Evolutionary conservation across 2,329 filamentous ascomycete genomes (phyloP).

Genomic region (Hypoxylon sp.): DNA sequence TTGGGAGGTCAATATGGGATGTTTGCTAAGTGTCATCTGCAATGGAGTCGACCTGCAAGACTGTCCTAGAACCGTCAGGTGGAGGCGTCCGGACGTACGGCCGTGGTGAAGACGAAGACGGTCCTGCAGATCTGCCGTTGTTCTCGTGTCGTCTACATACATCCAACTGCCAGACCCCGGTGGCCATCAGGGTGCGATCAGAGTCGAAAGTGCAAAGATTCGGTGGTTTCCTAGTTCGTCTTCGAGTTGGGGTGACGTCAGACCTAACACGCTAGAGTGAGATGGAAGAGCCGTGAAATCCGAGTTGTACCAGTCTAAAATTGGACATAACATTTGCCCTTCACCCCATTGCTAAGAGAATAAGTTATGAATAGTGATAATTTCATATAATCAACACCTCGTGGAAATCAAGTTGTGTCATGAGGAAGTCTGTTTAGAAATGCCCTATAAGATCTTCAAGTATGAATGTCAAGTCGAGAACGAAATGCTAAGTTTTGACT

Average conservation of each 20-base stretch:
- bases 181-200: conserved; percentile 36
- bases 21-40: conserved; percentile 38
- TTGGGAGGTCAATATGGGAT: conserved; percentile 12
- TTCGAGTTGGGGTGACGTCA: conserved; percentile 36
- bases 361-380: not conserved
- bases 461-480: conserved; percentile 11
- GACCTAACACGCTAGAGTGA: conserved; percentile 16
- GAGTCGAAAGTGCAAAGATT: conserved; percentile 15
- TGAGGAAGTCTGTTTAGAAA: conserved; percentile 12
- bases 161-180: conserved; percentile 16
- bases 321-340: conserved; percentile 2
- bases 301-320: conserved; percentile 18
- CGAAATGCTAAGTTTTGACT: conserved; percentile 1
- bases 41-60: conserved; percentile 32
- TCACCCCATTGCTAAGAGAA: conserved; percentile 7
- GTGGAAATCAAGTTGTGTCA: conserved; percentile 16
- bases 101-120: conserved; percentile 15
- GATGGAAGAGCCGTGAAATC: conserved; percentile 29
- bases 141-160: conserved; percentile 14
- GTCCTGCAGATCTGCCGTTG: conserved; percentile 28
- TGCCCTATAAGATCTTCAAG: conserved; percentile 3
- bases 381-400: conserved; percentile 1
- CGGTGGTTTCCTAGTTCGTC: conserved; percentile 9
- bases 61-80: conserved; percentile 26
- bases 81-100: conserved; percentile 18